A percentile compares a stretch with the other conserved stretches of the same genome.
phyloP scores from a whole-genome alignment of 768 basidiomycete species.

The Rhodotorula graminis region DNA sequence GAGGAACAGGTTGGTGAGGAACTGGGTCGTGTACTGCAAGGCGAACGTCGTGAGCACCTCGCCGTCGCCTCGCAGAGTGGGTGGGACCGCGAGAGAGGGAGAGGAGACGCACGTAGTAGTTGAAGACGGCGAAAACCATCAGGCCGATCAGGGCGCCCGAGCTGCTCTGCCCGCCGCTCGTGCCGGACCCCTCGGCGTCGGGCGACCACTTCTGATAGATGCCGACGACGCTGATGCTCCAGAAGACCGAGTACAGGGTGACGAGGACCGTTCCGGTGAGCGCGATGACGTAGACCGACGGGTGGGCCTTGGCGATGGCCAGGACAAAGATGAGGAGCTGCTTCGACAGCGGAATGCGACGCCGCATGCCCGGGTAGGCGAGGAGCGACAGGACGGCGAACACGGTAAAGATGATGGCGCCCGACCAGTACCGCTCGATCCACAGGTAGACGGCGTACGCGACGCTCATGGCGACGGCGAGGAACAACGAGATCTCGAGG shows the following conservation, averaged over 20 bases:
- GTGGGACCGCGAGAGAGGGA: too few species aligned
- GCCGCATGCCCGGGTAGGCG: conserved; percentile 38
- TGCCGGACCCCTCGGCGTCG: conserved; percentile 17
- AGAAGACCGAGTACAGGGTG: conserved; percentile 37
- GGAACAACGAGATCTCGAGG: conserved; percentile 37
- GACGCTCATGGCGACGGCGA: conserved; percentile 14
- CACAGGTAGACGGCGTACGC: conserved; percentile 41
- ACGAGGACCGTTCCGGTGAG: conserved; percentile 33
- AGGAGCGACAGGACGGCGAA: conserved; percentile 41
- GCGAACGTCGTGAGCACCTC: neutral
- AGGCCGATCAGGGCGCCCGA: conserved; percentile 36
- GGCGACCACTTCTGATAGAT: conserved; percentile 34
- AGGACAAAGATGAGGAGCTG: conserved; percentile 41
- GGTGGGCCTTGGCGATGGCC: conserved; percentile 37
- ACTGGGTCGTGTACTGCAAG: neutral
- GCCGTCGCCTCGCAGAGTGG: too few species aligned
- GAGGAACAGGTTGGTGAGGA: conserved; percentile 37
- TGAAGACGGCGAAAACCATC: conserved; percentile 40
- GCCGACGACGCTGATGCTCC: conserved; percentile 33
- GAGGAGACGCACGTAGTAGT: conserved; percentile 25
- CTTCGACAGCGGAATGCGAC: conserved; percentile 34
- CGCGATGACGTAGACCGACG: conserved; percentile 39
- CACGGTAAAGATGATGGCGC: conserved; percentile 44
- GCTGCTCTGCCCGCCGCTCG: conserved; percentile 28
- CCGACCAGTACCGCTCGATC: conserved; percentile 24